These are phyloP conservation scores for Rubia peregrina DNA, from an alignment of 305 asterid genomes.

Conservation along the genomic window DNA sequence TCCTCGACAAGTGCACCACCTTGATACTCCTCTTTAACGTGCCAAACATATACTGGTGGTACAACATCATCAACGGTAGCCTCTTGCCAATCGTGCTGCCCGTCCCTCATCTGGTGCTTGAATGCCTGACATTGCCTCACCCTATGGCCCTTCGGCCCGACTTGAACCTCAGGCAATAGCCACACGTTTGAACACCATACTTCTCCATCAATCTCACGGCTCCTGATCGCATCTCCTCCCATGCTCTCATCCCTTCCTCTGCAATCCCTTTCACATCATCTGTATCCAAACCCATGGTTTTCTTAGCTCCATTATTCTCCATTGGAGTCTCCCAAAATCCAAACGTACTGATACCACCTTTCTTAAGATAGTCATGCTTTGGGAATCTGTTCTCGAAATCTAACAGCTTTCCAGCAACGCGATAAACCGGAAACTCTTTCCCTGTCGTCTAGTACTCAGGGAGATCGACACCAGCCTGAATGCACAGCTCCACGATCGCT, in stretches of 20 bases:
- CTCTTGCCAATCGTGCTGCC: conserved; percentile 79
- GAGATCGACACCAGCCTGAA: conserved; percentile 71
- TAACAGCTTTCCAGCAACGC: conserved; percentile 55
- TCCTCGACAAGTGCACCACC: conserved; percentile 31
- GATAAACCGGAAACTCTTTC: conserved; percentile 48
- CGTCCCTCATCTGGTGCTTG: conserved; percentile 84
- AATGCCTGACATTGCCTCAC: conserved; percentile 66
- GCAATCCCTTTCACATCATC: conserved; percentile 45
- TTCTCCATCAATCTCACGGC: conserved; percentile 39
- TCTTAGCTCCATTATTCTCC: conserved; percentile 19
- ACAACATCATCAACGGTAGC: conserved; percentile 53
- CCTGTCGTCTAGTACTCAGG: conserved; percentile 53
- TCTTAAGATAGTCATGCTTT: conserved; percentile 27
- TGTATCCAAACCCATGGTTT: conserved; percentile 21
- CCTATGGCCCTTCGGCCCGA: conserved; percentile 74
- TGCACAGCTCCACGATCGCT: conserved; percentile 57
- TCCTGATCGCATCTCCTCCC: conserved; percentile 41
- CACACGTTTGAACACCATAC: conserved; percentile 54
- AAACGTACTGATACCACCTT: conserved; percentile 25
- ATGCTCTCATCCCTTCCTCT: conserved; percentile 43
- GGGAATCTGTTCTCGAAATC: conserved; percentile 70
- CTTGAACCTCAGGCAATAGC: conserved; percentile 71
- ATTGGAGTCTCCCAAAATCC: conserved; percentile 39
- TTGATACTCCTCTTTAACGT: conserved; percentile 22
- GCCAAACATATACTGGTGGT: conserved; percentile 63